Conservation (phyloP, 371 early-diverging fungal genomes). For the Choanephora cucurbitarum region DNA sequence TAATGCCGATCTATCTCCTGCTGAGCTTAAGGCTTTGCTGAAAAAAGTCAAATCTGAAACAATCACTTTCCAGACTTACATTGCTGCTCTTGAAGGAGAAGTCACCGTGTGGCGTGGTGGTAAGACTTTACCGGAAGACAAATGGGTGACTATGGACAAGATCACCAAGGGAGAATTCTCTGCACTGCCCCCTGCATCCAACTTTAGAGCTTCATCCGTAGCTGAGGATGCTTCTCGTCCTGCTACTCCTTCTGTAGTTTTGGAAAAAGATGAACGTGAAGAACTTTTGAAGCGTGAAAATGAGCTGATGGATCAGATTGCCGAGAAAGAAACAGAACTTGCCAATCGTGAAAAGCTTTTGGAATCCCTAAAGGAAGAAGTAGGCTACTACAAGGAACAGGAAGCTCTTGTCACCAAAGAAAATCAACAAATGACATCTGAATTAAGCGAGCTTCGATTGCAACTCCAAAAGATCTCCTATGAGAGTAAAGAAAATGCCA, state of each 20-base stretch:
- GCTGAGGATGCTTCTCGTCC: conserved; percentile 63
- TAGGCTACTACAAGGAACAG: conserved; percentile 62
- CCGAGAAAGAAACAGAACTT: conserved; percentile 82
- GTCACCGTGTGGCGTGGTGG: conserved; percentile 87
- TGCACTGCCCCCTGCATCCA: conserved; percentile 49
- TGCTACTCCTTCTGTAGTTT: conserved; percentile 72
- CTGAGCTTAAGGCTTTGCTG: conserved; percentile 90
- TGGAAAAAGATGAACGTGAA: conserved; percentile 90
- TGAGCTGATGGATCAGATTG: conserved; percentile 87
- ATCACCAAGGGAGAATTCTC: conserved; percentile 53
- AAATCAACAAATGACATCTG: conserved; percentile 69
- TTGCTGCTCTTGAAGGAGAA: conserved; percentile 85
- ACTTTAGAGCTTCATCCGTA: conserved; percentile 38
- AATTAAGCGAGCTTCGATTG: conserved; percentile 72
- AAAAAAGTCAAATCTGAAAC: conserved; percentile 86
- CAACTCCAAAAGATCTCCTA: conserved; percentile 85
- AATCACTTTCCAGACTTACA: conserved; percentile 79
- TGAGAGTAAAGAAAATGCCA: conserved; percentile 83
- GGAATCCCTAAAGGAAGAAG: conserved; percentile 68
- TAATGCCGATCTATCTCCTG: conserved; percentile 91
- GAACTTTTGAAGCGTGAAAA: conserved; percentile 93
- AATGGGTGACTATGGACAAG: conserved; percentile 78
- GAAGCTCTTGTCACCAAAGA: conserved; percentile 56
- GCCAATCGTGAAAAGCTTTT: conserved; percentile 57
- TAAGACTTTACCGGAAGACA: conserved; percentile 69